A percentile compares a stretch with the other conserved stretches of the same genome.
Evolutionary conservation across 2,329 filamentous ascomycete species (phyloP).

Genomic region (Pseudogymnoascus verrucosus): DNA sequence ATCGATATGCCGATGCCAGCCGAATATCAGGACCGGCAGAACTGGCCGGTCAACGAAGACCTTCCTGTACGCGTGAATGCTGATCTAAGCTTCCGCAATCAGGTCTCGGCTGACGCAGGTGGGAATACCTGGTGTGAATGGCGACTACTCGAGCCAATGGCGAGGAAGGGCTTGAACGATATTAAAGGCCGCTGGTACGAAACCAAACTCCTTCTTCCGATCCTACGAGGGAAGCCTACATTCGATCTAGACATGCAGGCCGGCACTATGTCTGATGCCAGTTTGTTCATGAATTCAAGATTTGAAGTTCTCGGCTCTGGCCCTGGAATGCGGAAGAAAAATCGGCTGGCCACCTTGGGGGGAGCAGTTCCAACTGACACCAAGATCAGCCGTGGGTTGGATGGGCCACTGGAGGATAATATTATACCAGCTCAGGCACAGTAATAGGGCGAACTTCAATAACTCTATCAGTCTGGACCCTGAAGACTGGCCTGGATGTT

Average conservation of each 20-base stretch:
- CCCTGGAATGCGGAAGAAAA: conserved; percentile 24
- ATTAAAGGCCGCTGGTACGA: conserved; percentile 56
- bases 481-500: background rate
- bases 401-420: conserved; percentile 17
- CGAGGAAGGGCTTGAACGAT: conserved; percentile 33
- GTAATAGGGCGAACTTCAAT: background rate
- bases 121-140: conserved; percentile 25
- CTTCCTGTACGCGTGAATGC: conserved; percentile 38
- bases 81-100: conserved; percentile 36
- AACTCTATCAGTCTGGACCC: too few species aligned
- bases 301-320: conserved; percentile 29
- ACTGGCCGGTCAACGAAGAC: conserved; percentile 32
- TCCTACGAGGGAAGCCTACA: conserved; percentile 24
- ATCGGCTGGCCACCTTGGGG: conserved; percentile 28
- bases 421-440: background rate
- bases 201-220: conserved; percentile 39
- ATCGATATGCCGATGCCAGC: conserved; percentile 29
- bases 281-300: conserved; percentile 39
- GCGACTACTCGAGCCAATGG: conserved; percentile 24
- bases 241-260: conserved; percentile 27
- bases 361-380: conserved; percentile 27
- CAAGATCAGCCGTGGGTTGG: conserved; percentile 28
- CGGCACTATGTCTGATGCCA: conserved; percentile 34
- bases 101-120: conserved; percentile 34
- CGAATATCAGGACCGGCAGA: conserved; percentile 26